Conservation (phyloP, 179 eudicot genomes). For the Beta lomatogona region DNA sequence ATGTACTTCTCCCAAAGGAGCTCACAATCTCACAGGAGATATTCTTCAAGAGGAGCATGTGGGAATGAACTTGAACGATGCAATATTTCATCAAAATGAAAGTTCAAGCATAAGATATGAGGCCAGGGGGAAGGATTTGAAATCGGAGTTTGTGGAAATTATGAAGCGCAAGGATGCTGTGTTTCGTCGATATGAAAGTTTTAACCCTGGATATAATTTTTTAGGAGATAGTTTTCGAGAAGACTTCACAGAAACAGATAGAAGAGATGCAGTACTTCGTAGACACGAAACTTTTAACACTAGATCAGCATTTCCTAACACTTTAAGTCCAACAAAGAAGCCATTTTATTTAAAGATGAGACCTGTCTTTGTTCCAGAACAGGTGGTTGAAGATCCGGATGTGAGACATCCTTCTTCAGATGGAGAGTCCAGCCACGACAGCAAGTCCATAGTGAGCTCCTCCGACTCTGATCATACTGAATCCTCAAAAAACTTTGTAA, state of each 20-base stretch:
- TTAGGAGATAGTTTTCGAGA: slow-evolving; percentile 17
- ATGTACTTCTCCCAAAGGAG: slow-evolving; percentile 57
- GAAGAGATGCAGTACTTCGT: slow-evolving; percentile 51
- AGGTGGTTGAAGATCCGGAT: slow-evolving; percentile 33
- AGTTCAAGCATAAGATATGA: slow-evolving; percentile 20
- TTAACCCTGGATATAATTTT: slow-evolving; percentile 30
- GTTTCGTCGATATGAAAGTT: slow-evolving; percentile 70
- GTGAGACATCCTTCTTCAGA: slow-evolving; percentile 40
- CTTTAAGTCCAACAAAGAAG: slow-evolving; percentile 27
- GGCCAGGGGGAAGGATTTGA: not conserved
- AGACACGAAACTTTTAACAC: slow-evolving; percentile 74
- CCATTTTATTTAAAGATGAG: slow-evolving; percentile 20
- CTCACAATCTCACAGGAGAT: slow-evolving; percentile 17
- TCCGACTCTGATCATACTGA: slow-evolving; percentile 32
- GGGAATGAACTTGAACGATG: slow-evolving; percentile 27
- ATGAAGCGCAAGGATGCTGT: slow-evolving; percentile 39
- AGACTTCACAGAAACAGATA: slow-evolving; percentile 20
- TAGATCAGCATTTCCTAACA: slow-evolving; percentile 51
- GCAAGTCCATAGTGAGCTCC: not conserved
- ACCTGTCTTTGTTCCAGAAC: slow-evolving; percentile 68
- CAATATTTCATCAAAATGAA: slow-evolving; percentile 9
- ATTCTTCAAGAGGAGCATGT: slow-evolving; percentile 44
- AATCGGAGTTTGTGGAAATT: slow-evolving; percentile 15
- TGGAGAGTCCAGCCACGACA: slow-evolving; percentile 42
- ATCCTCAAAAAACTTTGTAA: slow-evolving; percentile 35